A percentile compares a stretch with the other conserved stretches of the same genome.
Conservation (phyloP, 257 asterid species). For the Galeopsis tetrahit region DNA sequence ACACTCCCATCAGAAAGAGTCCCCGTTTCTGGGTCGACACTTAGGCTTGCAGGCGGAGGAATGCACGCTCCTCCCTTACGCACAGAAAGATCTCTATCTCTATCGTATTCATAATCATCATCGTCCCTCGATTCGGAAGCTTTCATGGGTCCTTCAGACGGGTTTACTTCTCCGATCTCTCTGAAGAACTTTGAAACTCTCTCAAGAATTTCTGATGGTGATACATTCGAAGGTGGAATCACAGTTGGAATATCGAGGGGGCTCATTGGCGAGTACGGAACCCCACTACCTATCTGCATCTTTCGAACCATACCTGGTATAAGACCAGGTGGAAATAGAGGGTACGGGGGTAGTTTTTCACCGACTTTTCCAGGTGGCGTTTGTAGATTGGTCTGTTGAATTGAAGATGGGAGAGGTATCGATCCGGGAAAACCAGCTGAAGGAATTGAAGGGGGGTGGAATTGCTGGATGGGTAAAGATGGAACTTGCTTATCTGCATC, state of each 20-base stretch:
- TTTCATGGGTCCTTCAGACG: conserved; percentile 87
- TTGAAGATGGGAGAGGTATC: conserved; percentile 51
- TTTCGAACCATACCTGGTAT: conserved; percentile 98
- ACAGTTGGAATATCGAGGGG: conserved; percentile 92
- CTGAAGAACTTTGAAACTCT: conserved; percentile 87
- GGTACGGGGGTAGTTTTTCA: conserved; percentile 83
- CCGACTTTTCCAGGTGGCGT: conserved; percentile 50
- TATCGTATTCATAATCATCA: conserved; percentile 71
- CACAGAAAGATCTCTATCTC: conserved; percentile 48
- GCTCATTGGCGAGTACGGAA: conserved; percentile 96
- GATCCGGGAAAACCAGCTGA: conserved; percentile 54
- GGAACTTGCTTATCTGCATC: conserved; percentile 61
- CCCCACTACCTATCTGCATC: conserved; percentile 99
- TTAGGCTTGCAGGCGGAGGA: conserved; percentile 82
- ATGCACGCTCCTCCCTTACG: conserved; percentile 96
- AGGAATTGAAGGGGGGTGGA: conserved; percentile 62
- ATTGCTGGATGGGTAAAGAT: conserved; percentile 61
- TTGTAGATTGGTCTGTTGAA: conserved; percentile 59
- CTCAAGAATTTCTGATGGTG: conserved; percentile 83
- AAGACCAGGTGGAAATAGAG: conserved; percentile 95
- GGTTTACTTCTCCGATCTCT: conserved; percentile 93
- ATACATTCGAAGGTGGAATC: conserved; percentile 81
- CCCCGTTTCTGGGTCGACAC: conserved; percentile 65
- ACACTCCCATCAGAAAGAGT: conserved; percentile 70
- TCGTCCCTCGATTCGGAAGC: conserved; percentile 57